Percentiles rank a stretch among this genome's conserved stretches.
Conservation (phyloP, 179 eudicot genomes). For the Beta macrorhiza region DNA sequence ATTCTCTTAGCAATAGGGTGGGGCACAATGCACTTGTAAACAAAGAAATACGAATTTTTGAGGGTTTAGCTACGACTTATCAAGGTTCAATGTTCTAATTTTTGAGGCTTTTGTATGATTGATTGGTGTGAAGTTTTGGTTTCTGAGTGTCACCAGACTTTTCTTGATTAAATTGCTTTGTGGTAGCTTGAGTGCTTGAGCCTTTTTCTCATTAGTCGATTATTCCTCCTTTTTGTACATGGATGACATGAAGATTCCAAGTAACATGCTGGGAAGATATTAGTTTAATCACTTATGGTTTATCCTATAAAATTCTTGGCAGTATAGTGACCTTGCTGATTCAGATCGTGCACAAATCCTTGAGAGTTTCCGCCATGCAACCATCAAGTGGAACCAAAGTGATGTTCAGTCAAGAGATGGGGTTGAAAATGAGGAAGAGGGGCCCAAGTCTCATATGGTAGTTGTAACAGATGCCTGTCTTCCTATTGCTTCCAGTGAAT, state of each 20-base stretch:
- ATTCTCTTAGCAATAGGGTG: too few relatives aligned
- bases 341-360: slow-evolving; percentile 60
- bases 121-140: too few relatives aligned
- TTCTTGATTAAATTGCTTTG: too few relatives aligned
- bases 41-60: too few relatives aligned
- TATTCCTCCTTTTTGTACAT: too few relatives aligned
- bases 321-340: slow-evolving; percentile 93
- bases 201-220: too few relatives aligned
- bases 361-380: slow-evolving; percentile 63
- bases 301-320: slow-evolving; percentile 14
- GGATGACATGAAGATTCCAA: background rate
- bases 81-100: too few relatives aligned
- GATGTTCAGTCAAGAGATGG: slow-evolving; percentile 33
- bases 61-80: too few relatives aligned
- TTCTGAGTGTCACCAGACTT: too few relatives aligned
- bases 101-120: too few relatives aligned
- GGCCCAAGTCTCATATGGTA: slow-evolving; percentile 65
- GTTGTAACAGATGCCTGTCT: slow-evolving; percentile 91
- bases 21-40: too few relatives aligned
- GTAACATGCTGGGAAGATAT: background rate
- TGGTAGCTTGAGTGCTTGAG: too few relatives aligned
- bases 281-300: background rate
- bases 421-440: slow-evolving; percentile 45
- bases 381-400: slow-evolving; percentile 60
- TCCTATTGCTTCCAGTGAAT: slow-evolving; percentile 72